phyloP scores from a whole-genome alignment of 1,284 basidiomycete genomes.

The Rhodotorula sp. region DNA sequence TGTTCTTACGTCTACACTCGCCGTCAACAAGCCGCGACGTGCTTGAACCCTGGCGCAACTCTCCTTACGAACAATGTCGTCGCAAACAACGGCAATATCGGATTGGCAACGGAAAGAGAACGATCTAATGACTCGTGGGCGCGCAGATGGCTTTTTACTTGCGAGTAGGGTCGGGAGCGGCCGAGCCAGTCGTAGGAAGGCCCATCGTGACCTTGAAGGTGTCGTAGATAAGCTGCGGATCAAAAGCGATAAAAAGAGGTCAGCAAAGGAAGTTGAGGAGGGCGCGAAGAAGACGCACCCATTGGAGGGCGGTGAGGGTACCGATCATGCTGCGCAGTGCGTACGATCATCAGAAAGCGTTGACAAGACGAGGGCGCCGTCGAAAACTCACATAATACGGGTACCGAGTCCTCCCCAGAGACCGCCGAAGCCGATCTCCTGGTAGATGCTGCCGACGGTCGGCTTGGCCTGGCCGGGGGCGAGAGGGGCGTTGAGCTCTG shows the following conservation, averaged over 20 bases:
- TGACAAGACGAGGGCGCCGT: no score
- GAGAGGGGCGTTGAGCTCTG: slow-evolving; percentile 45
- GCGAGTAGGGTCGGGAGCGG: no score
- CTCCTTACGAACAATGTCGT: no score
- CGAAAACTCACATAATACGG: slow-evolving; percentile 28
- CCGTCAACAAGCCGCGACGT: no score
- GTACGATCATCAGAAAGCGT: no score
- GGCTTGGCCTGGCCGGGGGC: slow-evolving; percentile 45
- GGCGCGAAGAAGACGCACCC: slow-evolving; percentile 18
- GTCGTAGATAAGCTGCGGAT: slow-evolving; percentile 41
- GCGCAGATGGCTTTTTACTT: no score
- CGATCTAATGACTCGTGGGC: no score
- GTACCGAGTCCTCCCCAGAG: slow-evolving; percentile 46
- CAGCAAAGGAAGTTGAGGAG: background rate
- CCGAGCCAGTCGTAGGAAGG: slow-evolving; percentile 41
- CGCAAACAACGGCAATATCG: no score
- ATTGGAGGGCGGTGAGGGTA: slow-evolving; percentile 47
- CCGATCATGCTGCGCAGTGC: slow-evolving; percentile 45
- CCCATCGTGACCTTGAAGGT: slow-evolving; percentile 41
- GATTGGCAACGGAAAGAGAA: no score
- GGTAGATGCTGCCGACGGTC: slow-evolving; percentile 46
- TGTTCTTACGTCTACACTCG: no score
- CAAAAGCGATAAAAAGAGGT: no score
- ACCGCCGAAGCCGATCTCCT: slow-evolving; percentile 46
- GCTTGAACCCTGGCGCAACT: no score